phyloP scores from a whole-genome alignment of 352 stramenopile genomes.

The Blastocystis sp. region DNA sequence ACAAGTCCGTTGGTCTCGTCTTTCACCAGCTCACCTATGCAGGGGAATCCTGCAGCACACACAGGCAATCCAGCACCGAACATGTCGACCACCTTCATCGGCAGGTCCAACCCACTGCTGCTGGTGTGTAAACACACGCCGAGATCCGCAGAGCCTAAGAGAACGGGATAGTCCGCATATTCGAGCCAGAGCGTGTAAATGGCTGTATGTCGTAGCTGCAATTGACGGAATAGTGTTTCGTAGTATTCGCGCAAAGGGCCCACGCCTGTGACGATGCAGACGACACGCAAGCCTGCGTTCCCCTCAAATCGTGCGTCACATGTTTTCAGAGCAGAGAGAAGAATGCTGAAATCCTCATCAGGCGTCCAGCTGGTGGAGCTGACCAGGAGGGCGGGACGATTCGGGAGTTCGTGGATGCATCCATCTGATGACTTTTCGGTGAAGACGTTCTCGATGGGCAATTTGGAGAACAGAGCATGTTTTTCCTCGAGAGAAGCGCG shows the following conservation, averaged over 20 bases:
- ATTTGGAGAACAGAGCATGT: slow-evolving; percentile 75
- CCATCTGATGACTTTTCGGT: not conserved
- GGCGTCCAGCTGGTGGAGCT: slow-evolving; percentile 95
- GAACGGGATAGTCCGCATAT: slow-evolving; percentile 83
- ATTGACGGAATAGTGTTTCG: slow-evolving; percentile 68
- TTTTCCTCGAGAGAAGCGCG: slow-evolving; percentile 70
- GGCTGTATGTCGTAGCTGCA: slow-evolving; percentile 69
- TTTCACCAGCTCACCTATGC: slow-evolving; percentile 86
- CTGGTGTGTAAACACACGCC: slow-evolving; percentile 96
- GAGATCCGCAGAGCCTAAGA: slow-evolving; percentile 83
- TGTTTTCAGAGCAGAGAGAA: slow-evolving; percentile 78
- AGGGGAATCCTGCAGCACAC: slow-evolving; percentile 84
- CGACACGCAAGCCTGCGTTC: slow-evolving; percentile 61
- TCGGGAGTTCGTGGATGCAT: not conserved
- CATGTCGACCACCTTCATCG: slow-evolving; percentile 99
- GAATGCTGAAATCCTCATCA: slow-evolving; percentile 95
- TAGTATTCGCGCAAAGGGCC: slow-evolving; percentile 82
- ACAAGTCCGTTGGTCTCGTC: slow-evolving; percentile 77
- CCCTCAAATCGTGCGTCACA: slow-evolving; percentile 62
- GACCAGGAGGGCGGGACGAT: slow-evolving; percentile 66
- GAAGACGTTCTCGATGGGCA: slow-evolving; percentile 57
- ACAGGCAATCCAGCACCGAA: slow-evolving; percentile 91
- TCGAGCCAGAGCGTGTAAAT: slow-evolving; percentile 91
- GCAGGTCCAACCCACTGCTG: slow-evolving; percentile 90
- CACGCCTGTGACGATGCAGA: slow-evolving; percentile 86